Evolutionary conservation across 495 filamentous ascomycete species (phyloP).

Genomic region (Platismatia glauca): DNA sequence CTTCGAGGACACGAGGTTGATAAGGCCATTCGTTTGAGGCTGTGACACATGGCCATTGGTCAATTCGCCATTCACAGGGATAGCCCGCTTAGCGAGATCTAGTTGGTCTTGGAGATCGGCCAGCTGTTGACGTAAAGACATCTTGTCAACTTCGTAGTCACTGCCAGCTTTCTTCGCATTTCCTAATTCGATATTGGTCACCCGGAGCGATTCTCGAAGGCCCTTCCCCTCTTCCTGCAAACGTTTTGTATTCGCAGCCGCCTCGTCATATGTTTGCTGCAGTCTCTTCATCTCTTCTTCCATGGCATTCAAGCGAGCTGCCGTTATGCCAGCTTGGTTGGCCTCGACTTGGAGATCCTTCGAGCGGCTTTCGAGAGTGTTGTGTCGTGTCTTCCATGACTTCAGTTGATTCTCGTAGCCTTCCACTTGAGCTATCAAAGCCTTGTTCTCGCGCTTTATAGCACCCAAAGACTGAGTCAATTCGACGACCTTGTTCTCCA

Average conservation of each 20-base stretch:
- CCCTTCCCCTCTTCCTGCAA: slow-evolving; percentile 86
- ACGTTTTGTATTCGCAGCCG: slow-evolving; percentile 75
- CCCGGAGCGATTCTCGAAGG: slow-evolving; percentile 67
- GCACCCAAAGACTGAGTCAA: slow-evolving; percentile 88
- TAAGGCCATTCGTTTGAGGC: slow-evolving; percentile 62
- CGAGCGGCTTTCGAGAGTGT: slow-evolving; percentile 76
- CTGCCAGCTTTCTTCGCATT: slow-evolving; percentile 58
- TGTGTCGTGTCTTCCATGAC: slow-evolving; percentile 86
- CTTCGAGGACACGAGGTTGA: slow-evolving; percentile 95
- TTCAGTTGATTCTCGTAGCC: slow-evolving; percentile 94
- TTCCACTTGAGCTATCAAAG: slow-evolving; percentile 77
- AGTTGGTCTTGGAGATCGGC: slow-evolving; percentile 86
- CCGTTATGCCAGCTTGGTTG: slow-evolving; percentile 93
- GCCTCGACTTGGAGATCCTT: slow-evolving; percentile 94
- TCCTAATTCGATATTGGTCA: slow-evolving; percentile 69
- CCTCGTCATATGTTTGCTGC: slow-evolving; percentile 80
- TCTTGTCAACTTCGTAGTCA: slow-evolving; percentile 72
- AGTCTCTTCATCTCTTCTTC: slow-evolving; percentile 90
- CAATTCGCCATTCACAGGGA: slow-evolving; percentile 57
- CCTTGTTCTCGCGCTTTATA: slow-evolving; percentile 88
- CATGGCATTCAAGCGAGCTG: slow-evolving; percentile 77
- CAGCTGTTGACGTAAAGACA: slow-evolving; percentile 74
- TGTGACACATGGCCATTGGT: slow-evolving; percentile 53
- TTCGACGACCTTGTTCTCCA: slow-evolving; percentile 99
- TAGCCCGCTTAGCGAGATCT: slow-evolving; percentile 67